Conservation (phyloP, 176 grass and related monocot species). For the Aegilops sharonensis region DNA sequence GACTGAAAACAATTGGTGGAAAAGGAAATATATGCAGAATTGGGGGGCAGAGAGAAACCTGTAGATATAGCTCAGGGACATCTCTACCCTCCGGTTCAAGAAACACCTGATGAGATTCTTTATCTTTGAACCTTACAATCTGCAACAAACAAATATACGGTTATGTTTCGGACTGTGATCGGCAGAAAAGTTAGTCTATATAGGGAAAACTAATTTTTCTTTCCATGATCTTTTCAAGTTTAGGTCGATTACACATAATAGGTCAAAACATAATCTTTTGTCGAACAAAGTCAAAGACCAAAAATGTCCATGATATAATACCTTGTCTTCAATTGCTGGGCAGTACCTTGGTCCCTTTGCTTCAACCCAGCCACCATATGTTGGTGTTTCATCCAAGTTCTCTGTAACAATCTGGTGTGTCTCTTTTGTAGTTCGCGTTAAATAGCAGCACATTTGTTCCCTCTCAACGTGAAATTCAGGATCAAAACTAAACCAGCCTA, state of each 20-base stretch:
- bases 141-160: constrained; percentile 42
- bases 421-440: constrained; percentile 85
- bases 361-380: constrained; percentile 97
- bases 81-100: constrained; percentile 96
- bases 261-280: constrained; percentile 1
- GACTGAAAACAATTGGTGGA: constrained; percentile 26
- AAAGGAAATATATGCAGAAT: constrained; percentile 6
- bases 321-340: constrained; percentile 97
- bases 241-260: neutral
- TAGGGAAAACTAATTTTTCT: neutral
- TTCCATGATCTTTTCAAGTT: constrained; percentile 14
- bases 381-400: constrained; percentile 91
- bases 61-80: constrained; percentile 95
- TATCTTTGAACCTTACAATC: constrained; percentile 98
- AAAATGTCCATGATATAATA: constrained; percentile 28
- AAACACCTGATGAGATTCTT: constrained; percentile 97
- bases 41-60: constrained; percentile 47
- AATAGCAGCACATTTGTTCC: constrained; percentile 97
- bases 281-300: constrained; percentile 6
- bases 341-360: constrained; percentile 97
- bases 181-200: neutral
- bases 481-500: constrained; percentile 99
- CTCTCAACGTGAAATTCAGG: constrained; percentile 77
- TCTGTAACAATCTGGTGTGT: constrained; percentile 91
- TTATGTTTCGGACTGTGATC: constrained; percentile 1